Base-by-base conservation (phyloP, 768 basidiomycete genomes). In the Podaxis sp. region DNA sequence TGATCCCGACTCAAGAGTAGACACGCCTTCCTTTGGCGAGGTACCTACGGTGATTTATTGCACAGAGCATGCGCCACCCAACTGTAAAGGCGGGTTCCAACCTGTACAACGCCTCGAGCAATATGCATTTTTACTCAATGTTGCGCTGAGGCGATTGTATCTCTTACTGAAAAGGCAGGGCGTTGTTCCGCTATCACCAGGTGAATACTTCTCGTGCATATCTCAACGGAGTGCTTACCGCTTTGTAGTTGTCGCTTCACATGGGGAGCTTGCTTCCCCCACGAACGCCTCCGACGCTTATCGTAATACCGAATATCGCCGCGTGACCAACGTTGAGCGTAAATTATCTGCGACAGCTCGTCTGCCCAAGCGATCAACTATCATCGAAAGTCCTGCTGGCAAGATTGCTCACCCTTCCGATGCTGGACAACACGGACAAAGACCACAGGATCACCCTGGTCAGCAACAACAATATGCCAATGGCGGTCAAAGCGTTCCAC, bases 101-200 rank as follows among this genome's bases (percentile, higher is more conserved):
- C 82, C 91, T 16, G 97, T 97, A 14, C 93, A 95, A 62, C 81
- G 96, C 59, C 75, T 99, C 64, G 97, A 99, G 77, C 97, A 99
- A 71, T 99, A 97, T 72, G 93, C 97, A 1, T 99, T 95, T 79
- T 75, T 99, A 59, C 78, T 99, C 55, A 98, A 98, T 69, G 97
- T 98, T 23, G 97, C 96, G 18, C 79, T 99, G 58, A 81, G 95
- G 65, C 83, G 96, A 68, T 78, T 99, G 56, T 98, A 95, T 73
- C 82, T 92, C 32, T 81, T 91, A 38, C 76, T 93, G 68, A 91
- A 90, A 79, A 90, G 91, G 74, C 86, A 91, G 67, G 95, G 95
- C 10, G 91, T 94, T 38, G 90, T 96, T 23, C 88, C 92, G n/a
- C 74, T 89, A 55, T 85, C 89, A 4, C 87, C 90, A 58, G 82